A percentile compares a stretch with the other conserved stretches of the same genome.
phyloP scores from a whole-genome alignment of 257 asterid species.

The Jacaranda mimosifolia region DNA sequence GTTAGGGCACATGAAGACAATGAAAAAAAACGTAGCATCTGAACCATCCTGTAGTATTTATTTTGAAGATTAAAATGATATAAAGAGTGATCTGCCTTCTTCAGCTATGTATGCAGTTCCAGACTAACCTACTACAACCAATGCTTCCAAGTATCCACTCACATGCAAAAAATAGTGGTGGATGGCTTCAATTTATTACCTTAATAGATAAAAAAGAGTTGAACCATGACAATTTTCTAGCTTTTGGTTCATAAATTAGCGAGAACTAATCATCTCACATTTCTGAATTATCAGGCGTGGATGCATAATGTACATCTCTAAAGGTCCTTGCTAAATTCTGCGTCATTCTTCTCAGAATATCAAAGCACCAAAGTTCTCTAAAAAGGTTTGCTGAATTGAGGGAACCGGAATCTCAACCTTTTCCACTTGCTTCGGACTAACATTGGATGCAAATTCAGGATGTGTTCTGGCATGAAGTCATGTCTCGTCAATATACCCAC shows the following conservation, averaged over 20 bases:
- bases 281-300: conserved; percentile 3
- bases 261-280: neutral
- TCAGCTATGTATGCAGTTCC: too few relatives aligned
- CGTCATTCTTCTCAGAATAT: neutral
- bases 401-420: conserved; percentile 57
- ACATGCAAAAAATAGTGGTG: too few relatives aligned
- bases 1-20: too few relatives aligned
- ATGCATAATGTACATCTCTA: neutral
- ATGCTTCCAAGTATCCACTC: too few relatives aligned
- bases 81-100: too few relatives aligned
- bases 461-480: conserved; percentile 72
- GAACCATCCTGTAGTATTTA: too few relatives aligned
- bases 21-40: too few relatives aligned
- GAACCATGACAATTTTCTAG: neutral
- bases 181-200: too few relatives aligned
- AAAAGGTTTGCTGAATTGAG: conserved; percentile 27
- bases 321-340: neutral
- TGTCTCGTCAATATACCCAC: conserved; percentile 78
- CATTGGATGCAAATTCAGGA: conserved; percentile 54
- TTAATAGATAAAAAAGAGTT: neutral
- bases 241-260: neutral
- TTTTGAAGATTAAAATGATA: too few relatives aligned
- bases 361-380: neutral
- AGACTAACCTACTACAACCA: too few relatives aligned
- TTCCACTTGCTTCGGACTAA: conserved; percentile 54